Percentiles rank a stretch among this genome's conserved stretches.
These are phyloP conservation scores for Lyophyllum atratum DNA, from an alignment of 768 basidiomycete species.

Conservation along the genomic window DNA sequence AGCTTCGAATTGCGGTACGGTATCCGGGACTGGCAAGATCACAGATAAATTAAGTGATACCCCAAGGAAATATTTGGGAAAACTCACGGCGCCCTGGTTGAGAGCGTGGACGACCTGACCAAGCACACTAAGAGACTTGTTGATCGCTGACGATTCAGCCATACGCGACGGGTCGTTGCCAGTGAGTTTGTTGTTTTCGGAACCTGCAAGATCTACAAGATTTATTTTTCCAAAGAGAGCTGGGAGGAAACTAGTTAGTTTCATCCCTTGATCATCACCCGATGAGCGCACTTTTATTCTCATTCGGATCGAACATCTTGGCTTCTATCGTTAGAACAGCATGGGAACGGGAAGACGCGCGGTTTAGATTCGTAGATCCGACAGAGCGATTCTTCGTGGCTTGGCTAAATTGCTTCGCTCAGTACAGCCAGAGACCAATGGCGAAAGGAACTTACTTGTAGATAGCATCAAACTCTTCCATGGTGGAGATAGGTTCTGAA, in stretches of 20 bases:
- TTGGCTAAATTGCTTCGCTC: constrained; percentile 36
- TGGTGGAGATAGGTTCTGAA: constrained; percentile 38
- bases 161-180: constrained; percentile 87
- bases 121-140: constrained; percentile 84
- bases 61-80: background rate
- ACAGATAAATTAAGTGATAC: constrained; percentile 2
- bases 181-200: constrained; percentile 90
- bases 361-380: constrained; percentile 85
- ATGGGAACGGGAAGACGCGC: constrained; percentile 85
- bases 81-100: constrained; percentile 66
- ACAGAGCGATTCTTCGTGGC: constrained; percentile 81
- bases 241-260: constrained; percentile 25
- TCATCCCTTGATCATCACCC: background rate
- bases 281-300: constrained; percentile 51
- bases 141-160: constrained; percentile 88
- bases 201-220: constrained; percentile 87
- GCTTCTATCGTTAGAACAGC: constrained; percentile 80
- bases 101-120: constrained; percentile 88
- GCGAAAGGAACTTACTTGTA: constrained; percentile 38
- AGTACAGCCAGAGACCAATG: background rate
- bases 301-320: constrained; percentile 52
- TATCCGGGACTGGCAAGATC: constrained; percentile 58
- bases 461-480: constrained; percentile 46
- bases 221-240: constrained; percentile 78
- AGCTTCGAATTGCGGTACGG: constrained; percentile 91